Evolutionary conservation across 140 eudicot species (phyloP), one percentile per base, ranked within the genome.

Genomic region (Stevia rebaudiana): DNA sequence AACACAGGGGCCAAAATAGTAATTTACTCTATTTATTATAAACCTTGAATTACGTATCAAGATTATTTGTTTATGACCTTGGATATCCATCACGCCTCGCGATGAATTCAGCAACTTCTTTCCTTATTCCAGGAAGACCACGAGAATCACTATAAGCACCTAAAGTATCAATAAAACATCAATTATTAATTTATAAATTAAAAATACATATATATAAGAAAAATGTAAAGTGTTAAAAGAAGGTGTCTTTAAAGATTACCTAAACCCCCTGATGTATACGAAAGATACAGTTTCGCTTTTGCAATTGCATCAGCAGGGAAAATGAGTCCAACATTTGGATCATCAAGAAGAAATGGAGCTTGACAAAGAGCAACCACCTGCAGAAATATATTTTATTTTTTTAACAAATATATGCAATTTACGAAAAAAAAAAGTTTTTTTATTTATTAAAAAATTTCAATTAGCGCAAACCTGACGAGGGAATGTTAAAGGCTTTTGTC

Each of bases 61-160:
- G 15, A 48, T 25, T 49, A 19, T 30, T 41, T 54, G 48, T 6
- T 68, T 33, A 47, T 62, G 76, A 88, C 97, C 97, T 94, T 65
- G 99, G 97, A 82, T 94, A 94, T 52, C 97, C 97, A 81, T 94
- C 99, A 76, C 99, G 95, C 75, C 83, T 88, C 74, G 75, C 84
- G 24, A 94, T 94, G 76, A 94, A 94, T 50, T 85, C 97, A 9
- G 99, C 95, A 54, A 85, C 89, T 83, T 94, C 99, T 71, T 86
- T 88, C 83, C 99, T 83, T 69, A 94, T 66, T 61, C 99, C 99
- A 70, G 97, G 97, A 74, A 88, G 75, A 44, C 99, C 99, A 55
- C 99, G 95, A 28, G 99, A 88, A 78, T 94, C 99, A 72, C 99
- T 94, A 74, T 94, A 94, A 49, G 99, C 99, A 76, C 99, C 99